These are phyloP conservation scores for Gossypioides kirkii DNA, from an alignment of 345 rosid genomes.

Conservation along the genomic window DNA sequence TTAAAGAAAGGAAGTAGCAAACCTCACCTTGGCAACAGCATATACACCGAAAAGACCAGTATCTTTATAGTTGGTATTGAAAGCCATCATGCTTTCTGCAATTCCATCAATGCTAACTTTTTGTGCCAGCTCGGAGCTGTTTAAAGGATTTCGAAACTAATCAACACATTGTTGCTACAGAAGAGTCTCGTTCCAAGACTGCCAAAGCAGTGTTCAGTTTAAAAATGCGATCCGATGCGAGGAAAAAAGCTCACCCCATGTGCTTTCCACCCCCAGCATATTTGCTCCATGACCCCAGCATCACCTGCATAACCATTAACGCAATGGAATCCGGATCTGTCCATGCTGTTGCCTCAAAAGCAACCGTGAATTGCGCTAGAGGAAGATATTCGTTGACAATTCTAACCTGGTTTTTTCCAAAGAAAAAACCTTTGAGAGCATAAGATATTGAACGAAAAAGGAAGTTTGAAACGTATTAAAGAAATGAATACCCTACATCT, in stretches of 20 bases:
- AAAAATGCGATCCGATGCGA: background rate
- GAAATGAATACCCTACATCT: conserved; percentile 52
- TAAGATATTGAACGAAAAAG: conserved; percentile 2
- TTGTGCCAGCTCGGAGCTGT: conserved; percentile 86
- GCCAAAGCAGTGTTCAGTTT: background rate
- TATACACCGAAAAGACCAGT: conserved; percentile 96
- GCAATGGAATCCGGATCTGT: conserved; percentile 95
- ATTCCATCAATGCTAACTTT: conserved; percentile 78
- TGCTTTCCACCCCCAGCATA: conserved; percentile 91
- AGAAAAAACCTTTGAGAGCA: background rate
- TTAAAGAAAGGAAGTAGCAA: background rate
- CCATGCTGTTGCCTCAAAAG: conserved; percentile 97
- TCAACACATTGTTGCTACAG: conserved; percentile 14
- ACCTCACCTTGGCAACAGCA: conserved; percentile 90
- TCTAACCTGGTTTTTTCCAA: conserved; percentile 55
- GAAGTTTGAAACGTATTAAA: background rate
- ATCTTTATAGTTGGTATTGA: conserved; percentile 97
- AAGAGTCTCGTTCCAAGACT: background rate
- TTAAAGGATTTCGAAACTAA: conserved; percentile 10
- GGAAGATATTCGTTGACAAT: conserved; percentile 87
- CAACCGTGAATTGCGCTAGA: conserved; percentile 94
- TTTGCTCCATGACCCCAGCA: conserved; percentile 96
- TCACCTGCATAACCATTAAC: conserved; percentile 91
- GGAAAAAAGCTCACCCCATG: conserved; percentile 72
- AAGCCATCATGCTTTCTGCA: conserved; percentile 97